Base-by-base conservation (phyloP, 2,329 filamentous ascomycete species). In the Graphilbum ipis-grandicollis region DNA sequence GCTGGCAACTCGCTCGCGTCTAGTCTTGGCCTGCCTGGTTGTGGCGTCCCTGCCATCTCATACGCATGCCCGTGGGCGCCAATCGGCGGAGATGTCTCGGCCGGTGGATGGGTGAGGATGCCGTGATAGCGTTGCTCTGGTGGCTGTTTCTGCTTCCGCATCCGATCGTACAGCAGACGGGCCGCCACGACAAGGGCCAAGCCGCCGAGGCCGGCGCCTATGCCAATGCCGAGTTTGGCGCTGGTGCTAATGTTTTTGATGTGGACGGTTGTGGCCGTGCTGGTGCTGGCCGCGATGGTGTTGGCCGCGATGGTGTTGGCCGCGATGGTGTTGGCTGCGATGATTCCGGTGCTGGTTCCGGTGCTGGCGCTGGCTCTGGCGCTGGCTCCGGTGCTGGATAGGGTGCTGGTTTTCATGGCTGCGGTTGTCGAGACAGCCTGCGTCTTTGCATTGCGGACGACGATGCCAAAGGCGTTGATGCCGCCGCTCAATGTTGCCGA, bases 201-300 rank as follows among this genome's bases (percentile, higher is more conserved):
- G 9, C 47, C 52, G 35, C 49, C 55, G 10, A 58, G 36, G 2
- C 49, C 46, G 17, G 54, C 52, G 19, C 56, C 55, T 6, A 56
- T 50, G 15, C 52, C 50, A 35, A 57, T 46, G 18, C 56, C 53
- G 2, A 48, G 50, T 41, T 55, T 57, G 43, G 52, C 55, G 8
- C 54, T 54, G 1, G 49, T 43, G 30, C 50, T 53, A 9, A 59
- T 50, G n/a, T n/a, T n/a, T n/a, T n/a, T n/a, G n/a, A n/a, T n/a
- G n/a, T n/a, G n/a, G n/a, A n/a, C n/a, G n/a, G n/a, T n/a, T n/a
- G n/a, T n/a, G 14, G 38, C 41, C 15, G 38, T 25, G 36, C 29
- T 18, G 15, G 14, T 22, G 17, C 19, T 29, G 32, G 25, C 18
- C 9, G 21, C 3, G 18, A 12, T 18, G n/a, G 25, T 31, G n/a